Base-by-base conservation (phyloP, 495 filamentous ascomycete genomes). In the Emericellopsis terricola region DNA sequence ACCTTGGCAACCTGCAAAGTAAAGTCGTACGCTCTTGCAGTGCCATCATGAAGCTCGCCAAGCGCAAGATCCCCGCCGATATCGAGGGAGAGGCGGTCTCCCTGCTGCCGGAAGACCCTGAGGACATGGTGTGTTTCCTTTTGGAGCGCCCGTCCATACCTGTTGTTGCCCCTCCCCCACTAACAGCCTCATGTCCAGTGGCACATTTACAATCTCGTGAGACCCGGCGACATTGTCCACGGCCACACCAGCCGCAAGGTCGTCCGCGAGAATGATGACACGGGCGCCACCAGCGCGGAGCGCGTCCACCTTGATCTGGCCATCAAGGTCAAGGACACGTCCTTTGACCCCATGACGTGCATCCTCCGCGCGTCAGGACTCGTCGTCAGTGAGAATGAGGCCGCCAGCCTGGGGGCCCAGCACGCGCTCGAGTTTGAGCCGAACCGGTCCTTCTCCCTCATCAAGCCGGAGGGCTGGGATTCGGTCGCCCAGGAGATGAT, bases 161-260 rank as follows among this genome's bases (percentile, higher is more conserved):
- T n/a, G n/a, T 19, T 28, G 7, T 20, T 19, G 15, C 14, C 3
- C 9, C 18, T 36, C 28, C 14, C 32, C 4, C 28, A n/a, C n/a
- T n/a, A n/a, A n/a, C n/a, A n/a, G 34, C 31, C 15, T 19, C 31
- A 19, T 19, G 7, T n/a, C 17, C 41, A 89, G 81, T 97, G 89
- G 89, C 86, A 94, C 48, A 78, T 79, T 51, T 86, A 94, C 65
- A 97, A 97, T 58, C 68, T 97, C 24, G 87, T 97, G 51, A 71
- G 74, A 9, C 69, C 74, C 16, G 65, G 59, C 24, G 91, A 97
- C 43, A 57, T 81, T 31, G 65, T 97, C 37, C 75, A 74, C 42
- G 85, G 84, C 19, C 78, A 76, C 34, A 82, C 89, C 28, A 59
- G 89, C 37, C 83, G 89, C 43, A 80, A 81, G 28, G 73, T 93